Evolutionary conservation across 2,329 filamentous ascomycete genomes (phyloP), one percentile per base, ranked within the genome.

Genomic region (Diaporthe helianthi): DNA sequence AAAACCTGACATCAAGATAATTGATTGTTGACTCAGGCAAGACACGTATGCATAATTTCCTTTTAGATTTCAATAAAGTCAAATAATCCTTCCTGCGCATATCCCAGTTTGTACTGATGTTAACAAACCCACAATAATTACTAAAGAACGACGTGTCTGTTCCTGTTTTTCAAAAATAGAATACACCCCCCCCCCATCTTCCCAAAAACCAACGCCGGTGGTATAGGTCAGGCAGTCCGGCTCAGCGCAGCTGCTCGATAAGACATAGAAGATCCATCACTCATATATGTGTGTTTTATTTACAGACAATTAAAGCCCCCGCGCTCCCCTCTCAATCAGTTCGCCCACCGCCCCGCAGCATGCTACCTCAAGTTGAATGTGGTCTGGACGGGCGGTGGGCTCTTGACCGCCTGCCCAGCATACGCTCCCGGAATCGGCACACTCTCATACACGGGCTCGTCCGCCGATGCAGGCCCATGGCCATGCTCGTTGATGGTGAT

Each of bases 361-460:
- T 24, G 33, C 33, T 36, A 63, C 58, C 58, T 63, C 44, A 63
- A 9, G 17, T 83, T 80, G 73, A 86, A 87, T 29, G 74, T 78
- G 15, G 79, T 81, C 76, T 84, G 83, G 51, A 74, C 78, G 10
- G 82, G 80, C 38, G 82, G 82, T 41, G 86, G 85, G 75, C 83
- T 86, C 79, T 83, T 85, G 68, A 88, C 74, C 7, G 83, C 83
- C 69, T 83, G 83, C 58, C 85, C 86, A 8, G 86, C 83, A 77
- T 98, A 98, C 0, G 94, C 92, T 7, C 92, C 92, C 0, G 95
- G 95, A 70, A 98, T 97, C 0, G 94, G 93, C 38, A 98, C 95
- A 26, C 91, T 83, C 15, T 90, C 94, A 79, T 97, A 98, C 60
- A 90, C 89, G 75, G 92, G 89, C 85, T 98, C 95, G 58, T 94